A percentile compares a stretch with the other conserved stretches of the same genome.
Evolutionary conservation across 164 flowering plant species (phyloP).

Genomic region (Echeveria elegans): DNA sequence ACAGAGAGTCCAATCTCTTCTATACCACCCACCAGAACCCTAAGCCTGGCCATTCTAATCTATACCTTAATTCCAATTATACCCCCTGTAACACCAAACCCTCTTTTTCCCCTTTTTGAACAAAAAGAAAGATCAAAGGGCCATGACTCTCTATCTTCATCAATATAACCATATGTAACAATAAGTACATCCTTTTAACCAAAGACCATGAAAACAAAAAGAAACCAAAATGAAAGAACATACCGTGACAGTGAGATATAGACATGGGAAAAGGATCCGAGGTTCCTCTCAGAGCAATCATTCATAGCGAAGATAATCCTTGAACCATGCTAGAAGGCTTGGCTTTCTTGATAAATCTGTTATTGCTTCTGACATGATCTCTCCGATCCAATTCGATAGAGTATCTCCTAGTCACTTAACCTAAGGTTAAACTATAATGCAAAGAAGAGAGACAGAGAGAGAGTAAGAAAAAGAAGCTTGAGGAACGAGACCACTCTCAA

Average conservation of each 20-base stretch:
- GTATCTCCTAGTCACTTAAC: conserved; percentile 8
- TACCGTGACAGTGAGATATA: background rate
- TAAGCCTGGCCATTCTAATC: background rate
- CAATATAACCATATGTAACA: background rate
- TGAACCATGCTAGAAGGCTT: conserved; percentile 21
- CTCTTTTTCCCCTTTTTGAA: background rate
- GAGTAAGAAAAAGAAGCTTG: conserved; percentile 15
- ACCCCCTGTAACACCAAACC: background rate
- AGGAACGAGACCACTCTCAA: conserved; percentile 1
- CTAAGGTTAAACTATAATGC: conserved; percentile 8
- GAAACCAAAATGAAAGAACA: background rate
- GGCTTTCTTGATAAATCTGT: too few species aligned
- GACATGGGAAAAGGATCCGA: conserved; percentile 59
- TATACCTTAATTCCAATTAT: conserved; percentile 3
- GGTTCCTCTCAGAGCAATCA: conserved; percentile 83
- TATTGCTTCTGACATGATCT: conserved; percentile 75
- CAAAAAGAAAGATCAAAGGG: background rate
- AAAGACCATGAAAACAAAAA: background rate
- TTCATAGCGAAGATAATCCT: conserved; percentile 7
- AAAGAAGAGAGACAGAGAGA: conserved; percentile 3
- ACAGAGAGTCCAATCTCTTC: conserved; percentile 2
- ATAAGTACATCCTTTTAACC: background rate
- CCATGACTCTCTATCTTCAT: background rate
- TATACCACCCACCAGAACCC: conserved; percentile 3
- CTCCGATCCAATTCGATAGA: conserved; percentile 60